Conservation (phyloP, 768 basidiomycete species). For the Crassisporium funariophilum region DNA sequence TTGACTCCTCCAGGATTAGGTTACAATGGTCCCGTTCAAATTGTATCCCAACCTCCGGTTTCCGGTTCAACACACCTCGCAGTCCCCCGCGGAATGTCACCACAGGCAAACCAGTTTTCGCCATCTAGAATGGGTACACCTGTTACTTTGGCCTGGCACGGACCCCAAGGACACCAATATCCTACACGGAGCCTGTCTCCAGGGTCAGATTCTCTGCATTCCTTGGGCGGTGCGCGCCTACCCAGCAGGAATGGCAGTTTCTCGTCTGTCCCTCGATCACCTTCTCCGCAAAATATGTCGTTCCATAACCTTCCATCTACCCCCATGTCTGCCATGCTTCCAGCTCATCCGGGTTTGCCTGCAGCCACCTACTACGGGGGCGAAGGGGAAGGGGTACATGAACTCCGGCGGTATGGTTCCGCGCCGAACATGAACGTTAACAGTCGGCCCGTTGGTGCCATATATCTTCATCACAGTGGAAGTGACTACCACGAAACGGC, state of each 20-base stretch:
- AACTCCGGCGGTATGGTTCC: conserved; percentile 12
- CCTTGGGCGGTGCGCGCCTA: not conserved
- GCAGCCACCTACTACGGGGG: conserved; percentile 2
- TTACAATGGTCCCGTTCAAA: no score
- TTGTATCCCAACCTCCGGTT: no score
- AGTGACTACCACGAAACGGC: not conserved
- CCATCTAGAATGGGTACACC: conserved; percentile 13
- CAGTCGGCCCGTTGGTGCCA: not conserved
- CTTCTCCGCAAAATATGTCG: conserved; percentile 20
- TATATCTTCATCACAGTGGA: not conserved
- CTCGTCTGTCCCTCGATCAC: conserved; percentile 28
- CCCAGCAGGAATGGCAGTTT: conserved; percentile 12
- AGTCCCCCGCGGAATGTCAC: conserved; percentile 2
- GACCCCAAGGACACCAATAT: no score
- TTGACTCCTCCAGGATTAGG: no score
- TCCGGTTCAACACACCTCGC: conserved; percentile 9
- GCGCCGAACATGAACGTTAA: conserved; percentile 9
- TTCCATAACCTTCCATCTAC: conserved; percentile 24
- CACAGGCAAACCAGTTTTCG: conserved; percentile 1
- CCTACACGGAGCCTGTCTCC: not conserved
- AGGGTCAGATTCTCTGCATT: not conserved
- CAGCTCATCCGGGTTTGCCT: conserved; percentile 25
- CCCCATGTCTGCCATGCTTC: conserved; percentile 24
- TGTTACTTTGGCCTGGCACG: no score
- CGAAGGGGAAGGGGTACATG: conserved; percentile 1